Evolutionary conservation across 140 eudicot genomes (phyloP).

Genomic region (Anethum foeniculum): DNA sequence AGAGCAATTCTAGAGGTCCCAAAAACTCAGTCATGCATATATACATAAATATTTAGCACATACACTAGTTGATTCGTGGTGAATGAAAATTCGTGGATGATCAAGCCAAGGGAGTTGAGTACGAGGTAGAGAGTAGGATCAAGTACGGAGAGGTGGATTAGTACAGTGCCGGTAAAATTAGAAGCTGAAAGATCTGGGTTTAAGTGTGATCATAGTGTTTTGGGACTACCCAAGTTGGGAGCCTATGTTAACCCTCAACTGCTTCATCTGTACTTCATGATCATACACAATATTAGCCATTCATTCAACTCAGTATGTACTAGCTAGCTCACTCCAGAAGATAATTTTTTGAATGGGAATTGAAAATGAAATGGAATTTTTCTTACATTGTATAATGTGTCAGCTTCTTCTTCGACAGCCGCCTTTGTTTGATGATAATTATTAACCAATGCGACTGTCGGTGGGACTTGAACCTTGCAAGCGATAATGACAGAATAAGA

Average conservation of each 20-base stretch:
- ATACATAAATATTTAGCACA: neutral
- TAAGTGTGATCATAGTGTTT: conserved; percentile 60
- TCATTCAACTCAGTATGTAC: neutral
- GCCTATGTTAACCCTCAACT: conserved; percentile 66
- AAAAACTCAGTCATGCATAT: neutral
- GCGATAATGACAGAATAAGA: neutral
- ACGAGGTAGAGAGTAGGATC: conserved; percentile 40
- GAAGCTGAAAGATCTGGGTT: conserved; percentile 69
- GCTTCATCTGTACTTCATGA: neutral
- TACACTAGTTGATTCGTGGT: conserved; percentile 17
- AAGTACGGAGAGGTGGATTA: conserved; percentile 20
- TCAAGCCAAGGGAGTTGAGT: conserved; percentile 37
- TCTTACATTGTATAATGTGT: no score
- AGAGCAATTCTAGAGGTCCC: conserved; percentile 34
- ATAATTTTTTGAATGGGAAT: no score
- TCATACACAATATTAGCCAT: neutral
- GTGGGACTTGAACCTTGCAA: neutral
- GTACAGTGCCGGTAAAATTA: conserved; percentile 56
- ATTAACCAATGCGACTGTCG: neutral
- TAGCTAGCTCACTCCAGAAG: neutral
- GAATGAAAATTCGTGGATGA: conserved; percentile 21
- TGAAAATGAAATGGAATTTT: no score
- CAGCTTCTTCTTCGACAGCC: neutral
- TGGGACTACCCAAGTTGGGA: conserved; percentile 68
- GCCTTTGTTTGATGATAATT: neutral